Evolutionary conservation across 2,329 filamentous ascomycete species (phyloP).

Genomic region (Dactylellina haptotyla): DNA sequence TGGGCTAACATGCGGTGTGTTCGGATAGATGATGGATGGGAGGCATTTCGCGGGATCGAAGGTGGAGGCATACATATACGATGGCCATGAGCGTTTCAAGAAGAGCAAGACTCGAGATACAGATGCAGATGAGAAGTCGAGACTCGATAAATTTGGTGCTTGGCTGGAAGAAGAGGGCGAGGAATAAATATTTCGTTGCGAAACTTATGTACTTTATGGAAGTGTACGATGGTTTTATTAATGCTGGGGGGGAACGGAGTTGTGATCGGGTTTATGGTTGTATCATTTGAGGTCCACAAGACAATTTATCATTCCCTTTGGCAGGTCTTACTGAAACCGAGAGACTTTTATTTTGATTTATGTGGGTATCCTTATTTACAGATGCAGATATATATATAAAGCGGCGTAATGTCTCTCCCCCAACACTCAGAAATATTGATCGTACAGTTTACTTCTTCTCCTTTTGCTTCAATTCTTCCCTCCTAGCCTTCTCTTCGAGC

Average conservation of each 20-base stretch:
- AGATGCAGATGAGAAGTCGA: conserved; percentile 63
- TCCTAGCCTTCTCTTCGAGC: conserved; percentile 64
- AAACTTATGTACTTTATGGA: conserved; percentile 4
- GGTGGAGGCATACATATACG: conserved; percentile 76
- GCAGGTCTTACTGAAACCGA: no score
- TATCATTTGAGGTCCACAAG: no score
- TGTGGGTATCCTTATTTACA: conserved; percentile 45
- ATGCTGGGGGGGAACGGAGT: neutral
- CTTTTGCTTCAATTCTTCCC: conserved; percentile 56
- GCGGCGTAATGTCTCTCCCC: neutral
- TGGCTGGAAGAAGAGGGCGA: conserved; percentile 57
- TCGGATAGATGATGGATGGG: conserved; percentile 75
- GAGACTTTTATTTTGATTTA: conserved; percentile 2
- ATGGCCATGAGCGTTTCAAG: conserved; percentile 77
- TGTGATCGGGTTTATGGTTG: neutral
- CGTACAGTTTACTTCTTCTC: conserved; percentile 58
- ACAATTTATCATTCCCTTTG: no score
- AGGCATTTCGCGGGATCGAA: conserved; percentile 78
- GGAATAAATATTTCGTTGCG: neutral
- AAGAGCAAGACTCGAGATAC: conserved; percentile 67
- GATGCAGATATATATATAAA: neutral
- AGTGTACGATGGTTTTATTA: conserved; percentile 16
- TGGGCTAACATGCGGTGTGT: no score
- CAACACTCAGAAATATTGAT: neutral
- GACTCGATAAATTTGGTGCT: conserved; percentile 58